Evolutionary conservation across 768 basidiomycete genomes (phyloP), one percentile per base, ranked within the genome.

Genomic region (Boletales sp.): DNA sequence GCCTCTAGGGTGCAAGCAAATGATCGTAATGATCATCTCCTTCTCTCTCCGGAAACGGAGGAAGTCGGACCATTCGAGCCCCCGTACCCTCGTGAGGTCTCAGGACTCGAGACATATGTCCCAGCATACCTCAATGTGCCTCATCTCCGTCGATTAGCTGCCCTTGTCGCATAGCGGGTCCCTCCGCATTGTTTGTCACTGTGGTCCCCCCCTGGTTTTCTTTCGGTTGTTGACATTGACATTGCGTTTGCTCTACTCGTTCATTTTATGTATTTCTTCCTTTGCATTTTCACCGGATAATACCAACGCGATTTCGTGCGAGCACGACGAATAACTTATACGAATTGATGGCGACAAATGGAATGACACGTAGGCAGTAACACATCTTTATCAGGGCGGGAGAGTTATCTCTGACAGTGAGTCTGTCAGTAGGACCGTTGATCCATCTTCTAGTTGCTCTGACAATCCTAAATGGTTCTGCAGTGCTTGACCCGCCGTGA

Each of bases 41-140:
- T 99, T 51, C 84, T 99, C 45, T 84, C 92, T 30, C 94, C 95
- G 28, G 96, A 98, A 69, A 91, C 89, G 38, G 96, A 98, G 64
- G 96, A 98, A 72, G 95, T 96, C 18, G 92, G 93, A 25, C 87
- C 92, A 44, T 97, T 92, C 65, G 94, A 98, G 66, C 75, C 94
- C 41, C 94, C 96, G 2, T 77, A 94, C 48, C 90, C 94, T 18
- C 84, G 96, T 50, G 94, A 98, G 62, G 94, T 98, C 38, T 89
- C 89, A 2, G 95, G 93, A 18, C 73, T 99, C 59, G 96, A 98
- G 76, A 97, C 95, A 30, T 98, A 94, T 62, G 90, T 94, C 25
- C 92, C 92, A 35, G 87, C 91, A 59, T 93, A 92, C 64, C 80
- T 94, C 61, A 92, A 87, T 62, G 87, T 94, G 50, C 86, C 90